Conservation (phyloP, 345 rosid species). For the Rhizophora mangle region DNA sequence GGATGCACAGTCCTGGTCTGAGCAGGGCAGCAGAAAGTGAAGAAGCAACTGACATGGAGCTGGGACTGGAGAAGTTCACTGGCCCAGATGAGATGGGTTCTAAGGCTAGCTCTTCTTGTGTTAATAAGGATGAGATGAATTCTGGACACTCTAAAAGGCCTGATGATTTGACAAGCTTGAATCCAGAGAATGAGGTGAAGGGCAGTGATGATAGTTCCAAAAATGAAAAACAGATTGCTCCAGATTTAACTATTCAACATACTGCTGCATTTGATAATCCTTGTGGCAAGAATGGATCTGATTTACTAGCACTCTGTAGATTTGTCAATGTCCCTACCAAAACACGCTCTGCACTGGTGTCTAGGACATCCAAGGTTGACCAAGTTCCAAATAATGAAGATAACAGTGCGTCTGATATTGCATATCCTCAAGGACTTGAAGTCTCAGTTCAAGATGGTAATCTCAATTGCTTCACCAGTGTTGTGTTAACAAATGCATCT, state of each 20-base stretch:
- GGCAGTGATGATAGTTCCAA: conserved; percentile 32
- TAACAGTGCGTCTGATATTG: conserved; percentile 38
- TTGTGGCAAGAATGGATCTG: conserved; percentile 41
- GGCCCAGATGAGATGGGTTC: conserved; percentile 48
- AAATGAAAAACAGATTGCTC: conserved; percentile 39
- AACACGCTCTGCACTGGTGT: conserved; percentile 69
- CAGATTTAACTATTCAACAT: conserved; percentile 28
- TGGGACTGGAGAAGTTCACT: conserved; percentile 42
- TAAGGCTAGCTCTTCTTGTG: conserved; percentile 49
- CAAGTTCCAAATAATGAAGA: conserved; percentile 35
- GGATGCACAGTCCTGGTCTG: conserved; percentile 44
- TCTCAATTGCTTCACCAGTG: conserved; percentile 34
- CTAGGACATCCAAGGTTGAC: conserved; percentile 40
- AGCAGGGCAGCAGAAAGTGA: conserved; percentile 44
- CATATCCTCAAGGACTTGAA: conserved; percentile 32
- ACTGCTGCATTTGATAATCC: conserved; percentile 30
- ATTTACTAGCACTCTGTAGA: conserved; percentile 65
- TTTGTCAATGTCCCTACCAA: conserved; percentile 81
- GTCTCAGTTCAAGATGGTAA: conserved; percentile 31
- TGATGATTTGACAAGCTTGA: conserved; percentile 31
- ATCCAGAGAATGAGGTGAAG: conserved; percentile 42
- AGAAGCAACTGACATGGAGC: conserved; percentile 51
- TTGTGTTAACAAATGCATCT: conserved; percentile 21
- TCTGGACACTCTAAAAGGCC: conserved; percentile 47
- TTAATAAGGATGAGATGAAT: conserved; percentile 42